Conservation (phyloP, 139 green algal species). For the Micractinium sp. region DNA sequence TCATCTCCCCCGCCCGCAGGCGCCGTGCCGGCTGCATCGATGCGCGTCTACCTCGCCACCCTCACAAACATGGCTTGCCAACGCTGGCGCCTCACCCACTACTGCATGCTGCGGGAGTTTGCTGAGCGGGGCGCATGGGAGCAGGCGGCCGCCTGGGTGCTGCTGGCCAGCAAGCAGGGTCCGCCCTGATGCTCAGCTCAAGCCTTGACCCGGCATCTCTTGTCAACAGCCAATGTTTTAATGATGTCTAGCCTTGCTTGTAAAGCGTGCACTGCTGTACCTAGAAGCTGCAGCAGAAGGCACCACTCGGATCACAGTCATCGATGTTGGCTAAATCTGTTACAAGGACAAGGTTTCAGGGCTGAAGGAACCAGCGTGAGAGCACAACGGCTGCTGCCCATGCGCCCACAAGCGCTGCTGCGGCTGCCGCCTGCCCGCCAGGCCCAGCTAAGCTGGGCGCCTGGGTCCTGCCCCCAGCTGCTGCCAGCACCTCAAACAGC, state of each 20-base stretch:
- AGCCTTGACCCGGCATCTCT: no score
- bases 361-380: background rate
- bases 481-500: background rate
- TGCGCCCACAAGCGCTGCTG: background rate
- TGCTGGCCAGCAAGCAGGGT: background rate
- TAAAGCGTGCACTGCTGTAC: no score
- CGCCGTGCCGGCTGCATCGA: no score
- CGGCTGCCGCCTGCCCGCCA: background rate
- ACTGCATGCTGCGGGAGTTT: background rate
- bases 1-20: no score
- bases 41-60: no score
- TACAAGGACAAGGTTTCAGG: background rate
- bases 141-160: background rate
- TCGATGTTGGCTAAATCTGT: background rate
- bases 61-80: no score
- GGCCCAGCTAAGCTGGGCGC: background rate
- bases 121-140: background rate
- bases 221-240: no score
- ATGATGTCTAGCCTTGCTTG: no score
- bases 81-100: background rate
- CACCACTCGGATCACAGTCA: background rate
- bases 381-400: background rate
- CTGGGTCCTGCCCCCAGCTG: background rate
- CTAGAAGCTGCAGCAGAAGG: no score
- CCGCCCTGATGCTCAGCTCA: no score